Evolutionary conservation across 352 stramenopile species (phyloP), one percentile per base, ranked within the genome.

Genomic region (Globisporangium paroecandrum): DNA sequence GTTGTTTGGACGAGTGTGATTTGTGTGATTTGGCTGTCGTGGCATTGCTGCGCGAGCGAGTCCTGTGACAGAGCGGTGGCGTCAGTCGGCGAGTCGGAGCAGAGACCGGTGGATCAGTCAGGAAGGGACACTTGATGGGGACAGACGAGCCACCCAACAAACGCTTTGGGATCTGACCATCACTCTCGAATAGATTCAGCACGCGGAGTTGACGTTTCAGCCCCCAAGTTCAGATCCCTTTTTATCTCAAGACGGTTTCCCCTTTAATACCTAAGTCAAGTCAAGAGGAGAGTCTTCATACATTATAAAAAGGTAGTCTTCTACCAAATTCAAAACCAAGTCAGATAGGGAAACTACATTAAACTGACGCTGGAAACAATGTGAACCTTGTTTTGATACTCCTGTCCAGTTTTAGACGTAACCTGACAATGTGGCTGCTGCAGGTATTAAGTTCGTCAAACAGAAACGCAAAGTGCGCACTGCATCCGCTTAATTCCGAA

Each of bases 51-150:
- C 38, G 13, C 38, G 38, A 46, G 43, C n/a, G 38, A 46, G 43
- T 51, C 43, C 43, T 51, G 43, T 51, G 58, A 64, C 58, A 64
- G 58, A 64, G 59, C 43, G 47, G 24, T 65, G 59, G 59, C 59
- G 59, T 65, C 59, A 65, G 59, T 62, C 34, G 34, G 49, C 49
- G 29, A 56, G n/a, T 56, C 49, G 49, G 49, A 25, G 22, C 18
- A 51, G 18, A 51, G 43, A 51, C 18, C 43, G n/a, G 18, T 18
- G 18, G 22, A 56, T 18, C 49, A 56, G 22, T 56, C 49, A 56
- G n/a, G 49, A 56, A 27, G 49, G 49, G 49, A 56, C 49, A 55
- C 47, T 55, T 8, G n/a, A 55, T 27, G 47, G 6, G 20, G 20
- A n/a, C n/a, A 55, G n/a, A 55, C 5, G n/a, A 25, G 47, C 20